Evolutionary conservation across 2,329 filamentous ascomycete species (phyloP), one percentile per base, ranked within the genome.

Genomic region (Fusarium dimerum): DNA sequence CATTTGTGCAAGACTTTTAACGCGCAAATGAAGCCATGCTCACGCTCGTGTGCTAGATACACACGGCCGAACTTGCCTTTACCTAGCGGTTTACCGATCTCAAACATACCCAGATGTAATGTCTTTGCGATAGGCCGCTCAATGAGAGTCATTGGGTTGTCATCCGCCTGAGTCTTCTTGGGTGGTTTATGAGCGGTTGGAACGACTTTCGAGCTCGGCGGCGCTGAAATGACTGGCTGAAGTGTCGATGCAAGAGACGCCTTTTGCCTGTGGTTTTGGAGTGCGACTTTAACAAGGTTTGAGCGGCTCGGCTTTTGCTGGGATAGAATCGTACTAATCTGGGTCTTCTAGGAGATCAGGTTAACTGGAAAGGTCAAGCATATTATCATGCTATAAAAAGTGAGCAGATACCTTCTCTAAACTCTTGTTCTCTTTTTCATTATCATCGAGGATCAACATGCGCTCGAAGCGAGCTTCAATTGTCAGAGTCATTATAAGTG

Each of bases 51-150:
- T 43, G 86, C 87, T 13, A 90, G 79, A 60, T 90, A 90, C 1
- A 90, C 86, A 47, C 87, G 80, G 1, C 87, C 87, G 63, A 89
- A 89, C 62, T 89, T 89, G 52, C 87, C 87, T 68, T 89, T 89
- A 20, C 87, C 87, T 1, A 90, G 73, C 1, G 87, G 85, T 59
- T 87, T 87, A 40, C 87, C 87, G 51, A 90, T 89, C 62, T 90
- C 87, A 68, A 90, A 90, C 85, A 89, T 88, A 63, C 86, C 85
- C 2, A 59, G 47, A 20, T 59, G 56, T 7, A 59, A 41, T 5
- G 43, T 15, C 43, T 50, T 48, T 32, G 39, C 6, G 40, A 9
- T 26, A 13, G 50, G 45, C 15, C 48, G 46, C 20, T 41, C 43
- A 17, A 41, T 39, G 40, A 41, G 42, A 38, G 29, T 10, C 9